Evolutionary conservation across 2,329 filamentous ascomycete genomes (phyloP).

Genomic region (Paraphoma sp.): DNA sequence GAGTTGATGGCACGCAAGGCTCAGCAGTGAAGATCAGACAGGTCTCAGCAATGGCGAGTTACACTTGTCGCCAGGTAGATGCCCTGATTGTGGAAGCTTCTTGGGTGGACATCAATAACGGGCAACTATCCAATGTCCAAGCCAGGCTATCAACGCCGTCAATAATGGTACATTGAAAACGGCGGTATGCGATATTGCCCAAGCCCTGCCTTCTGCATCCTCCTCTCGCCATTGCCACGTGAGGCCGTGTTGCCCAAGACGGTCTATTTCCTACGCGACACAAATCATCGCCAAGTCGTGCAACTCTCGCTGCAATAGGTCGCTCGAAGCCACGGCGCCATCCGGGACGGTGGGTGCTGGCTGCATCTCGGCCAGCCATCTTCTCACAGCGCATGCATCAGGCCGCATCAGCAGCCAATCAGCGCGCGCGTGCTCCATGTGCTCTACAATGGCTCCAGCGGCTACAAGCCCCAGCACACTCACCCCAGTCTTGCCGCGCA

Average conservation of each 20-base stretch:
- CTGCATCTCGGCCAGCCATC: constrained; percentile 23
- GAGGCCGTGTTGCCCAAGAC: constrained; percentile 15
- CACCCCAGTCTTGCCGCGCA: constrained; percentile 15
- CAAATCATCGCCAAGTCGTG: constrained; percentile 20
- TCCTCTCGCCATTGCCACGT: constrained; percentile 24
- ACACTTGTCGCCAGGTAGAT: background rate
- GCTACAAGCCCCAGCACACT: constrained; percentile 26
- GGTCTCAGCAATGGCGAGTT: too few relatives aligned
- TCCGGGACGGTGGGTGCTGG: constrained; percentile 23
- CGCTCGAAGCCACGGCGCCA: constrained; percentile 15
- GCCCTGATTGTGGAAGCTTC: too few relatives aligned
- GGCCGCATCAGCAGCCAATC: constrained; percentile 27
- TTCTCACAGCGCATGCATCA: constrained; percentile 29
- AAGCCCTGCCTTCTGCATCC: constrained; percentile 9
- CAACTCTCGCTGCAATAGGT: constrained; percentile 22
- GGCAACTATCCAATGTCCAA: too few relatives aligned
- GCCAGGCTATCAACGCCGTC: background rate
- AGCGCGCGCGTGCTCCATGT: constrained; percentile 2
- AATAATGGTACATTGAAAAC: background rate
- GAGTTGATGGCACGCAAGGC: background rate
- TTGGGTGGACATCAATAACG: too few relatives aligned
- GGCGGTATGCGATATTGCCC: constrained; percentile 16
- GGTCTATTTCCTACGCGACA: constrained; percentile 13
- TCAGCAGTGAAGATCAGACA: background rate
- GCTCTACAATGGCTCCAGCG: constrained; percentile 27